Percentiles rank a stretch among this genome's conserved stretches.
Conservation (phyloP, 371 early-diverging fungal genomes). For the Mucor velutinosus region DNA sequence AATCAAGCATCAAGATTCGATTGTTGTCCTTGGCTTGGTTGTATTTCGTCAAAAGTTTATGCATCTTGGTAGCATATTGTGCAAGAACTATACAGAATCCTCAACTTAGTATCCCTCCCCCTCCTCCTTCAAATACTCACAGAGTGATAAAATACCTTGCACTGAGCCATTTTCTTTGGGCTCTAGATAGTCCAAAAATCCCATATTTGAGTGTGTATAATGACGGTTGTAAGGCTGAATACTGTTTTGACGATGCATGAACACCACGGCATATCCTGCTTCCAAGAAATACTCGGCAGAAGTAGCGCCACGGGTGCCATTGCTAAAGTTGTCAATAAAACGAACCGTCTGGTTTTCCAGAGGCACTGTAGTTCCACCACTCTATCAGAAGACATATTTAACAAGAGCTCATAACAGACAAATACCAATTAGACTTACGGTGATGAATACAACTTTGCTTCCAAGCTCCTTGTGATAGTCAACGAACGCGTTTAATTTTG, state of each 20-base stretch:
- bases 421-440: conserved; percentile 49
- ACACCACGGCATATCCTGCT: conserved; percentile 93
- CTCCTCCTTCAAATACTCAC: not conserved
- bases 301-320: conserved; percentile 94
- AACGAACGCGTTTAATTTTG: conserved; percentile 71
- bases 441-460: conserved; percentile 78
- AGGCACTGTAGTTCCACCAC: conserved; percentile 97
- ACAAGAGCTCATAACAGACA: not conserved
- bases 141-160: conserved; percentile 42
- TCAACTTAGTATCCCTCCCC: not conserved
- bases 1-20: conserved; percentile 79
- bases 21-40: conserved; percentile 59
- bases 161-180: conserved; percentile 60
- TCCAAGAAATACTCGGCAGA: conserved; percentile 95
- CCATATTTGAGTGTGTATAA: conserved; percentile 77
- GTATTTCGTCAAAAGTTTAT: conserved; percentile 57
- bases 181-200: conserved; percentile 80
- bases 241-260: conserved; percentile 92
- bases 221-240: conserved; percentile 93
- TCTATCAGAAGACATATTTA: conserved; percentile 41
- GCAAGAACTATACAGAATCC: conserved; percentile 48
- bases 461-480: conserved; percentile 57
- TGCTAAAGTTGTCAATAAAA: conserved; percentile 98
- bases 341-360: conserved; percentile 96
- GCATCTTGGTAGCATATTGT: conserved; percentile 66